Conservation (phyloP, 2,329 filamentous ascomycete species). For the Stagonosporopsis tanaceti region DNA sequence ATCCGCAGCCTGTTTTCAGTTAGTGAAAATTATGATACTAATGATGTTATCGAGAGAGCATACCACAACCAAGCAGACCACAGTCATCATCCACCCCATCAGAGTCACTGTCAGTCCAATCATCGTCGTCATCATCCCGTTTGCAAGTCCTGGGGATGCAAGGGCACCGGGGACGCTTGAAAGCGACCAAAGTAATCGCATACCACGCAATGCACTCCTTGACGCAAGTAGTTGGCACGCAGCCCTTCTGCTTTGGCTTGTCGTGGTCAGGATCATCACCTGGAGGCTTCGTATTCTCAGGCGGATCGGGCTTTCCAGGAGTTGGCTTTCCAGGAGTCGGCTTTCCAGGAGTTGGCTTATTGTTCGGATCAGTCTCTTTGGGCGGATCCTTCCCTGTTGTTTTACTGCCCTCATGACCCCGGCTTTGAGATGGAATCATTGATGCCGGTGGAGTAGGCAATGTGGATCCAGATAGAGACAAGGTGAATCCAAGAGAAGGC, state of each 20-base stretch:
- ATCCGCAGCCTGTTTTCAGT: conserved; percentile 29
- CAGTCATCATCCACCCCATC: conserved; percentile 21
- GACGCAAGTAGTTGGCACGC: conserved; percentile 24
- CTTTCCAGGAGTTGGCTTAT: no score
- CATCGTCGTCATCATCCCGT: conserved; percentile 18
- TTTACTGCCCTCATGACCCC: not conserved
- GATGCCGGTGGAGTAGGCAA: not conserved
- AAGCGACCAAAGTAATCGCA: conserved; percentile 6
- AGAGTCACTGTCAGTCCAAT: conserved; percentile 7
- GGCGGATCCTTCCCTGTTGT: not conserved
- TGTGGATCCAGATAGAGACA: not conserved
- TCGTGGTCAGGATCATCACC: not conserved
- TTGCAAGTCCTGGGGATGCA: conserved; percentile 23
- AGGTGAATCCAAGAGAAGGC: not conserved
- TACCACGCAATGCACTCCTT: conserved; percentile 15
- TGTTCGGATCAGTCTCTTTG: no score
- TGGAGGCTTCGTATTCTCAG: not conserved
- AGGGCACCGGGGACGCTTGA: conserved; percentile 24
- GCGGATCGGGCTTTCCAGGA: not conserved
- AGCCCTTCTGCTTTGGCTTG: conserved; percentile 1
- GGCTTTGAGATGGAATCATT: not conserved
- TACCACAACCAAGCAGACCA: conserved; percentile 31
- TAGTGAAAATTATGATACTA: not conserved
- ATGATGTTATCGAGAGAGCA: not conserved
- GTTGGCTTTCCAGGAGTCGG: no score